Conservation (phyloP, 2,329 filamentous ascomycete species). For the Pyrenophora seminiperda region DNA sequence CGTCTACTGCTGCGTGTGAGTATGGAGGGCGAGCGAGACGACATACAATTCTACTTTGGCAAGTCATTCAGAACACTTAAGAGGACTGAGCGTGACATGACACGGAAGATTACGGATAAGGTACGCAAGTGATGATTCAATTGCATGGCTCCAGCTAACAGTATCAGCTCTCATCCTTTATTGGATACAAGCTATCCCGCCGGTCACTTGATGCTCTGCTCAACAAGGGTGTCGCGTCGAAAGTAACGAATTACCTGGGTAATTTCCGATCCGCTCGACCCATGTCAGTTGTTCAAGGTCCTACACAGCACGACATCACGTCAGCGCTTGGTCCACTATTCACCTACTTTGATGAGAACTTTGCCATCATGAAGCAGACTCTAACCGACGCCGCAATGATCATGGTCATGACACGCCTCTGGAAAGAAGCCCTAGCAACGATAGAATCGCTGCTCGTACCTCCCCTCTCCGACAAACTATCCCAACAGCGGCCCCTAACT, state of each 20-base stretch:
- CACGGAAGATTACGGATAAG: slow-evolving; percentile 96
- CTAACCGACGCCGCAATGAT: slow-evolving; percentile 96
- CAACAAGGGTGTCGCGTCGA: slow-evolving; percentile 72
- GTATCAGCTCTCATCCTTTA: slow-evolving; percentile 82
- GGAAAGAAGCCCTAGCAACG: slow-evolving; percentile 95
- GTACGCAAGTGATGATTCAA: slow-evolving; percentile 53
- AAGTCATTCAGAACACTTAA: slow-evolving; percentile 96
- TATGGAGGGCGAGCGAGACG: slow-evolving; percentile 98
- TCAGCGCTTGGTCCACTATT: slow-evolving; percentile 84
- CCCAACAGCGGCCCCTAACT: slow-evolving; percentile 78
- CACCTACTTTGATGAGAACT: slow-evolving; percentile 96
- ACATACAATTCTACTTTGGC: slow-evolving; percentile 98
- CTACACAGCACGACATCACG: slow-evolving; percentile 75
- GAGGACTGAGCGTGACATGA: slow-evolving; percentile 97
- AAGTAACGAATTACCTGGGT: slow-evolving; percentile 63
- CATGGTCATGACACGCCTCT: slow-evolving; percentile 95
- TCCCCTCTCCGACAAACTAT: slow-evolving; percentile 92
- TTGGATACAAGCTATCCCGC: slow-evolving; percentile 83
- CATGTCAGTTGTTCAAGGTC: slow-evolving; percentile 57
- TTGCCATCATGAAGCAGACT: slow-evolving; percentile 97
- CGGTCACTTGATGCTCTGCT: slow-evolving; percentile 78
- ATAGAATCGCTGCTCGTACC: slow-evolving; percentile 90
- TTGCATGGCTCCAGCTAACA: slow-evolving; percentile 12
- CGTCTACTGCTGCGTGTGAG: slow-evolving; percentile 86
- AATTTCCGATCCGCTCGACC: slow-evolving; percentile 60